phyloP scores from a whole-genome alignment of 352 stramenopile species.

The Phytopythium boreale region DNA sequence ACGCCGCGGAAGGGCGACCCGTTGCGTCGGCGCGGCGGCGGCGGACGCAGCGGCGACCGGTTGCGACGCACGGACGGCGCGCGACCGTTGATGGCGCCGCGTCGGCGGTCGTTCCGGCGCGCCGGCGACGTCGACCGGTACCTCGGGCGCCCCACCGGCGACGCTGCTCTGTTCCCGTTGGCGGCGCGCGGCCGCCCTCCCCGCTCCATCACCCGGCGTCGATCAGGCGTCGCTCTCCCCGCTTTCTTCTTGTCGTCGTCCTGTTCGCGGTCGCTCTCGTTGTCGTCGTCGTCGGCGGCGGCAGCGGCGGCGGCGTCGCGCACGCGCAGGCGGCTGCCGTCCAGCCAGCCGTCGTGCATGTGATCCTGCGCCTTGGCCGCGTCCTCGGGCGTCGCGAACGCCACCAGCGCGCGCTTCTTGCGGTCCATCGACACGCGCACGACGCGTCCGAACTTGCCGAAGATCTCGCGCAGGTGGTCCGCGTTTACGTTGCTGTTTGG shows the following conservation, averaged over 20 bases:
- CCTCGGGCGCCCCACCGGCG: not conserved
- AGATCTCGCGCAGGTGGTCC: constrained; percentile 84
- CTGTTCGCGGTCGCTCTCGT: not conserved
- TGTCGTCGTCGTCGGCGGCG: constrained; percentile 8
- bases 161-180: not conserved
- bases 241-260: not conserved
- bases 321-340: constrained; percentile 76
- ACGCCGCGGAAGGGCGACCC: constrained; percentile 50
- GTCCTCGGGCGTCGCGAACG: constrained; percentile 47
- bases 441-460: constrained; percentile 81
- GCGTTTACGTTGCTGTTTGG: constrained; percentile 62
- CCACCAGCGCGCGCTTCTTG: constrained; percentile 42
- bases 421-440: constrained; percentile 49
- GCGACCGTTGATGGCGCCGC: not conserved
- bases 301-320: constrained; percentile 15
- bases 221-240: constrained; percentile 3
- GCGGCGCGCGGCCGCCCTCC: not conserved
- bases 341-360: constrained; percentile 85
- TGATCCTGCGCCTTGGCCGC: constrained; percentile 58
- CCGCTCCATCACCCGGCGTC: constrained; percentile 6
- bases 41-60: constrained; percentile 11
- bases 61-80: not conserved
- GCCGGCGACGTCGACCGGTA: constrained; percentile 5
- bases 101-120: not conserved
- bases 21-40: constrained; percentile 17